These are phyloP conservation scores for Trypanosoma rangeli DNA, from an alignment of 208 protist species.

Conservation along the genomic window DNA sequence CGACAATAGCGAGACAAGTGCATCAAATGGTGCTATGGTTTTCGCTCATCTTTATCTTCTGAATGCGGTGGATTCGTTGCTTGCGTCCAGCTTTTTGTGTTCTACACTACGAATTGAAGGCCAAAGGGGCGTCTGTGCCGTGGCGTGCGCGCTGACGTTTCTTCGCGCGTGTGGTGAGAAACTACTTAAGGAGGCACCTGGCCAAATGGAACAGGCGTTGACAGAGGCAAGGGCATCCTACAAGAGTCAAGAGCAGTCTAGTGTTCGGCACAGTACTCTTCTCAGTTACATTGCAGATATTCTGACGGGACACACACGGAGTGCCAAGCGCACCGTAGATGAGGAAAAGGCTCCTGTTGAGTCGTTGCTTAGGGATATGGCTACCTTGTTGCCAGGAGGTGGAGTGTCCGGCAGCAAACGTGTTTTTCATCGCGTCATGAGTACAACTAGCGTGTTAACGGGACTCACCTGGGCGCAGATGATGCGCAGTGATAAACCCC, in stretches of 20 bases:
- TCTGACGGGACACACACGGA: slow-evolving; percentile 50
- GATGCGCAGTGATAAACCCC: slow-evolving; percentile 46
- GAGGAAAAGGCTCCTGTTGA: slow-evolving; percentile 58
- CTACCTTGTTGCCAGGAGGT: slow-evolving; percentile 41
- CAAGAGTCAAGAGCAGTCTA: slow-evolving; percentile 19
- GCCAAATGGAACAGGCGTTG: slow-evolving; percentile 54
- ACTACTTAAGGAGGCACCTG: slow-evolving; percentile 71
- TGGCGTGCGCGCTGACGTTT: slow-evolving; percentile 54
- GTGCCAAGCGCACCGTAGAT: slow-evolving; percentile 37
- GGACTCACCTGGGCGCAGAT: slow-evolving; percentile 56
- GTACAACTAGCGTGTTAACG: slow-evolving; percentile 48
- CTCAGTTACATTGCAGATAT: slow-evolving; percentile 72
- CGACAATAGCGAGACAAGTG: slow-evolving; percentile 48
- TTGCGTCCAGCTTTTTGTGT: slow-evolving; percentile 55
- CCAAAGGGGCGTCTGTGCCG: slow-evolving; percentile 39
- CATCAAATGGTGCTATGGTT: slow-evolving; percentile 59
- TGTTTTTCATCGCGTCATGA: slow-evolving; percentile 56
- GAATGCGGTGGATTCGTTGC: slow-evolving; percentile 59
- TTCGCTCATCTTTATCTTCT: slow-evolving; percentile 76
- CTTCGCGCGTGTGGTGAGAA: slow-evolving; percentile 82
- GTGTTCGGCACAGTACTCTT: slow-evolving; percentile 52
- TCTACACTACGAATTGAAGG: slow-evolving; percentile 37
- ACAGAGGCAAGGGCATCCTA: slow-evolving; percentile 38
- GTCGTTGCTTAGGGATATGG: slow-evolving; percentile 56
- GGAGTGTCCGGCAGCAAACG: slow-evolving; percentile 33